Evolutionary conservation across 139 green algal genomes (phyloP).

Genomic region (Ettlia oleoabundans): DNA sequence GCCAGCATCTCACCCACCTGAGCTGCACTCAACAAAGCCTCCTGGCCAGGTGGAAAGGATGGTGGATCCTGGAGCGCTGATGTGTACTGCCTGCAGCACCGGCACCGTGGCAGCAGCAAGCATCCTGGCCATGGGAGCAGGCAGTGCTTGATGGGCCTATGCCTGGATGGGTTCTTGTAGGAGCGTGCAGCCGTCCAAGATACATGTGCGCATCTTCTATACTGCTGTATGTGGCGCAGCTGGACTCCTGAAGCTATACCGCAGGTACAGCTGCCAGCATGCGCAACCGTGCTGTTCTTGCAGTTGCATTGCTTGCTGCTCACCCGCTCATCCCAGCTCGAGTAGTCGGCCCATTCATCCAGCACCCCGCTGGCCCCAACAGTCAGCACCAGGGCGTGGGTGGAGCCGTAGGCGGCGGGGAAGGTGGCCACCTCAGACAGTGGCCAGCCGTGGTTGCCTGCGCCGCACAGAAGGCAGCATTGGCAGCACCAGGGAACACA

Average conservation of each 20-base stretch:
- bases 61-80: neutral
- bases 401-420: neutral
- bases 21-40: slow-evolving; percentile 19
- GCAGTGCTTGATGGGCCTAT: too few species aligned
- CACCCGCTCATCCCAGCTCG: slow-evolving; percentile 1
- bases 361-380: slow-evolving; percentile 9
- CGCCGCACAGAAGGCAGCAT: neutral
- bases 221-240: too few species aligned
- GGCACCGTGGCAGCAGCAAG: too few species aligned
- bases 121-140: too few species aligned
- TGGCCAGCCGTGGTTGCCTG: slow-evolving; percentile 11
- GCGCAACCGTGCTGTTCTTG: too few species aligned
- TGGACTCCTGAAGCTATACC: too few species aligned
- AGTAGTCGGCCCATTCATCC: slow-evolving; percentile 14
- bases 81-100: neutral
- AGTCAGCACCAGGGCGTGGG: slow-evolving; percentile 6
- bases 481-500: too few species aligned
- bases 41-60: slow-evolving; percentile 27
- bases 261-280: too few species aligned
- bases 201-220: too few species aligned
- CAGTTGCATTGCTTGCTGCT: too few species aligned
- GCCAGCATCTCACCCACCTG: neutral
- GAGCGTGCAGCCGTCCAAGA: too few species aligned
- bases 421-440: slow-evolving; percentile 5
- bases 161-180: too few species aligned